Evolutionary conservation across 148 eudicot genomes (phyloP), one percentile per base, ranked within the genome.

Genomic region (Chenopodium quinoa): DNA sequence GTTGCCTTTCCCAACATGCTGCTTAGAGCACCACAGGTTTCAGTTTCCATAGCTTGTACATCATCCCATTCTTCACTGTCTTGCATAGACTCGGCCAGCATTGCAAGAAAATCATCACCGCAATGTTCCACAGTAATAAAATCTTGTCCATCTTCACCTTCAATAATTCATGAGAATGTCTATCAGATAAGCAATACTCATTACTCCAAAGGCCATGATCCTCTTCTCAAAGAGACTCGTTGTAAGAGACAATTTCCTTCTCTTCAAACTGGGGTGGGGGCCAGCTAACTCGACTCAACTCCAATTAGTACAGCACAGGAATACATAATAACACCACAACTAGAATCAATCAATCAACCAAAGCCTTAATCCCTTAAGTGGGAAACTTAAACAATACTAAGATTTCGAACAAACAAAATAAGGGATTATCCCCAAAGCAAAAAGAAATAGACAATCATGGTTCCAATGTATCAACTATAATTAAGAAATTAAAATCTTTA

Each of bases 61-160:
- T 96, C 98, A 86, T 96, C 99, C 97, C 98, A 96, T 82, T 96
- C 98, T 87, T 96, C 99, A 78, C 76, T 82, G 73, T 83, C 91
- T 90, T 89, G 90, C 90, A 93, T 86, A 68, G 92, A 89, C 78
- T 96, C 98, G 64, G 97, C 98, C 86, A 96, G 86, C 84, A 93
- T 85, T 37, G 93, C 89, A 75, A 96, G 89, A 86, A 88, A 96
- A 86, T 96, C 98, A 88, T 96, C 99, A 65, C 98, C 98, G 77
- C 99, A 96, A 67, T 87, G 91, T 91, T 94, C 98, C 86, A 96
- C 98, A 7, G 91, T 88, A 86, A 96, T 87, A 78, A 96, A 96
- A 77, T 92, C 95, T 83, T 81, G 88, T 40, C 98, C 99, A 82
- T 96, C 99, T 74, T 96, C 97, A 71, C 99, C 99, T 96, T 27